A percentile compares a stretch with the other conserved stretches of the same genome.
Conservation (phyloP, 441 rosid genomes). For the Pelargonium myrrhifolium region DNA sequence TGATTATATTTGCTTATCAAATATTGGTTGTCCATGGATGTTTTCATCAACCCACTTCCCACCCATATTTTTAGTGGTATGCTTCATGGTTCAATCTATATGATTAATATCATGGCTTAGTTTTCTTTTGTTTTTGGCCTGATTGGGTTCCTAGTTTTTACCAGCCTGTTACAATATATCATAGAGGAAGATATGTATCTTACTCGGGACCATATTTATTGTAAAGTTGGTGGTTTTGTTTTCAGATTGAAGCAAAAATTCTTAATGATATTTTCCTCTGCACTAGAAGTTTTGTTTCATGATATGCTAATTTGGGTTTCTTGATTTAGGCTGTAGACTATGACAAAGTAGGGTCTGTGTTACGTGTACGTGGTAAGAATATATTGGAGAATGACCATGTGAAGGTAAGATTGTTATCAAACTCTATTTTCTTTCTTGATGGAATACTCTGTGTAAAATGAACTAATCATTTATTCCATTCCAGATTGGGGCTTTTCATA, state of each 20-base stretch:
- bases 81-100: neutral
- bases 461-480: conserved; percentile 13
- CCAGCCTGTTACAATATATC: no score
- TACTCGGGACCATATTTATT: neutral
- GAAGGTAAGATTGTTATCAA: conserved; percentile 38
- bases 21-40: neutral
- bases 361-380: conserved; percentile 94
- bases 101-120: neutral
- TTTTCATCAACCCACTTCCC: neutral
- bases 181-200: neutral
- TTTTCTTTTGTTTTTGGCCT: neutral
- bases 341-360: conserved; percentile 65
- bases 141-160: neutral
- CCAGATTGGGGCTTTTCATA: conserved; percentile 93
- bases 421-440: no score
- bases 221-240: neutral
- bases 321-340: conserved; percentile 53
- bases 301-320: neutral
- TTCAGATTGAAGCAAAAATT: neutral
- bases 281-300: neutral
- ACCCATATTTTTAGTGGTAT: neutral
- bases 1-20: neutral
- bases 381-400: conserved; percentile 75
- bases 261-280: neutral
- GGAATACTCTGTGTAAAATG: neutral